Conservation (phyloP, 495 filamentous ascomycete genomes). For the Xylaria cubensis region DNA sequence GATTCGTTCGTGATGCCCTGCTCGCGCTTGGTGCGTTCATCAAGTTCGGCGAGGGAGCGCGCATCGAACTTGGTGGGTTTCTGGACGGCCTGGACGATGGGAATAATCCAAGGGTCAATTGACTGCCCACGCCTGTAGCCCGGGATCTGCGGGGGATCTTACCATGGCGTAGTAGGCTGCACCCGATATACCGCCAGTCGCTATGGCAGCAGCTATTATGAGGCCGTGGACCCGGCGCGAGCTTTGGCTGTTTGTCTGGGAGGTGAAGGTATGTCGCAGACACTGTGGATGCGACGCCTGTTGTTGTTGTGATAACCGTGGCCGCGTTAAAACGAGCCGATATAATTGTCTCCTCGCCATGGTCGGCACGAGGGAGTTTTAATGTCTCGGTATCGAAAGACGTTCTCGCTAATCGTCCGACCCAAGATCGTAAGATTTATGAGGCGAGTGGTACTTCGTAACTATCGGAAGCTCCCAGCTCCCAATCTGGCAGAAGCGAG, state of each 20-base stretch:
- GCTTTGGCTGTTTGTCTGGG: constrained; percentile 30
- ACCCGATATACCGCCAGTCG: constrained; percentile 32
- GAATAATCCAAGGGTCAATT: constrained; percentile 29
- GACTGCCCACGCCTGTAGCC: background rate
- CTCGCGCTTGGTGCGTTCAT: constrained; percentile 69
- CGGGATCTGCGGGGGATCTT: constrained; percentile 14
- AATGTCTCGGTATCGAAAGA: constrained; percentile 16
- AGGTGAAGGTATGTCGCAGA: constrained; percentile 35
- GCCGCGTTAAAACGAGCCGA: constrained; percentile 34
- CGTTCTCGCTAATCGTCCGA: constrained; percentile 17
- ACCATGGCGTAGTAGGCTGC: constrained; percentile 40
- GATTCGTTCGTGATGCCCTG: constrained; percentile 71
- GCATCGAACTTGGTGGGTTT: constrained; percentile 50
- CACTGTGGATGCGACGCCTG: constrained; percentile 23
- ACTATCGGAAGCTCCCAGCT: constrained; percentile 14
- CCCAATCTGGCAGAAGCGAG: constrained; percentile 10
- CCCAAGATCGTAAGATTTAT: constrained; percentile 24
- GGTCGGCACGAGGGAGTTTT: background rate
- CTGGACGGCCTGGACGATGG: constrained; percentile 42
- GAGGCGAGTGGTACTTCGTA: constrained; percentile 1
- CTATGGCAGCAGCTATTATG: constrained; percentile 32
- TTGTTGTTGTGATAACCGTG: constrained; percentile 30
- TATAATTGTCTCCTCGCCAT: constrained; percentile 38
- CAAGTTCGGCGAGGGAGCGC: constrained; percentile 72
- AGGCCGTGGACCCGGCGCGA: constrained; percentile 30